Conservation (phyloP, 352 stramenopile genomes). For the Pythium monospermum region DNA sequence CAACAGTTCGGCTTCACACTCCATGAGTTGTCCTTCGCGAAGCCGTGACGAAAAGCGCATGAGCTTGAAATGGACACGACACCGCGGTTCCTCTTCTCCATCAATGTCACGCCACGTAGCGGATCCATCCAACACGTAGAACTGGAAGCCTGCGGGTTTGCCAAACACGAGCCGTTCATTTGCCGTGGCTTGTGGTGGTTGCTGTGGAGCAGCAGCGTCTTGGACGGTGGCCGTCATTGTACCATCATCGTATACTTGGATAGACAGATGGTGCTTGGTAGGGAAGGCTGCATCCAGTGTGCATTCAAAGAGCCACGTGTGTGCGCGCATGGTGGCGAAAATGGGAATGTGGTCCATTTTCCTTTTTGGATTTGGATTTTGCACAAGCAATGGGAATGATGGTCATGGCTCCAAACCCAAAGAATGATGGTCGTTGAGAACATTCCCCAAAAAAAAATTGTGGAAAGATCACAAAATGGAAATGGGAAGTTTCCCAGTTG, state of each 20-base stretch:
- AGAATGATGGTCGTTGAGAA: slow-evolving; percentile 2
- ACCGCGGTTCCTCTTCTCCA: neutral
- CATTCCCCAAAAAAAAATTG: neutral
- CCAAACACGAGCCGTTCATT: neutral
- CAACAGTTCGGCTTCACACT: slow-evolving; percentile 10
- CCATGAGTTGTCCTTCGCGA: slow-evolving; percentile 12
- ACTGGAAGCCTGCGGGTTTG: slow-evolving; percentile 5
- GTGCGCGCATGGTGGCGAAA: slow-evolving; percentile 2
- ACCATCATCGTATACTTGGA: slow-evolving; percentile 16
- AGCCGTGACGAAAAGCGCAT: slow-evolving; percentile 16
- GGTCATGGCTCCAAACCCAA: neutral
- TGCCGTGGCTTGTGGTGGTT: neutral
- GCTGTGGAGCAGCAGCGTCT: neutral
- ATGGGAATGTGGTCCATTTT: neutral
- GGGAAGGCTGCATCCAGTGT: slow-evolving; percentile 6
- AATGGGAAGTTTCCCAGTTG: too few relatives aligned
- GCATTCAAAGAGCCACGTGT: slow-evolving; percentile 11
- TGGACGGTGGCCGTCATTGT: slow-evolving; percentile 13
- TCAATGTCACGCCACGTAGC: slow-evolving; percentile 12
- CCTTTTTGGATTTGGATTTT: neutral
- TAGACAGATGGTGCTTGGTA: neutral
- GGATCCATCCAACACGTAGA: slow-evolving; percentile 13
- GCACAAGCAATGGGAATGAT: neutral
- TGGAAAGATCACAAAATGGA: too few relatives aligned
- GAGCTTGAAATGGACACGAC: slow-evolving; percentile 6